Base-by-base conservation (phyloP, 805 yeast species). In the Gaillardinia entomophila region DNA sequence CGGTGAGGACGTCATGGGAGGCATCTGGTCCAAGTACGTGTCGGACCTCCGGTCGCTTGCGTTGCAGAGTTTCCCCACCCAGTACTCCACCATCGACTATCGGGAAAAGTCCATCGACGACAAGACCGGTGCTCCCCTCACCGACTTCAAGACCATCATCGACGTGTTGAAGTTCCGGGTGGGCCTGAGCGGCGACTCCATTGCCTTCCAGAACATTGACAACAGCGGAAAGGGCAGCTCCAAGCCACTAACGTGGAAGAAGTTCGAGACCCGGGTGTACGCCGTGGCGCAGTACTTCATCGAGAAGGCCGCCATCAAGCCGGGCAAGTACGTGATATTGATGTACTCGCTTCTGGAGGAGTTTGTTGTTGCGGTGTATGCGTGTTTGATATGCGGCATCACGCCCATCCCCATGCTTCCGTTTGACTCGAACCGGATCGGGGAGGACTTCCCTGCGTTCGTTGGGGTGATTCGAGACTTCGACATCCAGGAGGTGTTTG, bases 321-420 rank as follows among this genome's bases (percentile, higher is more conserved):
- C 83, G 2, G 95, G 95, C 0, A 84, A 82, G 33, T 65, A 70
- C 41, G 90, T 87, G 3, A 68, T 88, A 3, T 61, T 92, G 46
- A 80, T 88, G 80, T 88, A 86, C 52, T 82, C 95, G 0, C 73
- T 90, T 28, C 77, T 88, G 1, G 96, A 89, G 36, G 97, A 92
- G 40, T 90, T 76, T 49, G 75, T 82, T 4, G 76, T 86, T 18
- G 86, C 95, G 2, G 66, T 88, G 1, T 77, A 79, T 55, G 97
- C 98, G 0, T 90, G 97, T 52, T 73, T 90, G 53, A 59, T 81
- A 35, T 73, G 88, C 33, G 96, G 96, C 6, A 36, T 87, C 4
- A 70, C 84, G 3, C 86, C 92, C 1, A 69, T 90, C 12, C 92
- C 95, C 0, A 55, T 87, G 51, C 62, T 78, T 7, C 88, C 94